A percentile compares a stretch with the other conserved stretches of the same genome.
Evolutionary conservation across 1,284 basidiomycete species (phyloP).

Genomic region (Pascua sp.): DNA sequence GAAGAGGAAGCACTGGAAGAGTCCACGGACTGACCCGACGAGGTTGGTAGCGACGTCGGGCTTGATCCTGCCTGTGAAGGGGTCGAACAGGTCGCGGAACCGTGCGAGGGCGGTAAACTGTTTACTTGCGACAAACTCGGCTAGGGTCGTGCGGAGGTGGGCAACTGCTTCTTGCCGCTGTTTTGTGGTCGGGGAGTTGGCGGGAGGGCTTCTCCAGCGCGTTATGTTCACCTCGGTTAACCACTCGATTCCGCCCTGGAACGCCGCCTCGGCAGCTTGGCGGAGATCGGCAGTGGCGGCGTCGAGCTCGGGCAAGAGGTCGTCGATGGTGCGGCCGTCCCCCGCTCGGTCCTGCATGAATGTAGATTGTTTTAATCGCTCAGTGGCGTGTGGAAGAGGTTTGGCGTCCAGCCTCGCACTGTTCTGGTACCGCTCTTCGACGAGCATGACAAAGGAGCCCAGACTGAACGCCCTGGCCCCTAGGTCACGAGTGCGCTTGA

Average conservation of each 20-base stretch:
- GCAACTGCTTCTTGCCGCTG: conserved; percentile 50
- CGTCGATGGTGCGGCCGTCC: conserved; percentile 12
- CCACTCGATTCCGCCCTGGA: conserved; percentile 47
- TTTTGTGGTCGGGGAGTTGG: conserved; percentile 17
- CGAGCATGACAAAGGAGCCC: conserved; percentile 37
- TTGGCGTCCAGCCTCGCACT: conserved; percentile 7
- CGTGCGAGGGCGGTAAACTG: conserved; percentile 56
- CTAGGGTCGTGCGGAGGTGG: conserved; percentile 47
- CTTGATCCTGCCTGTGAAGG: conserved; percentile 24
- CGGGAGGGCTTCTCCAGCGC: conserved; percentile 50
- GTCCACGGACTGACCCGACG: conserved; percentile 36
- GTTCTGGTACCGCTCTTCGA: conserved; percentile 28
- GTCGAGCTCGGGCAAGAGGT: conserved; percentile 51
- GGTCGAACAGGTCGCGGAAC: conserved; percentile 50
- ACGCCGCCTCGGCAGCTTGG: conserved; percentile 43
- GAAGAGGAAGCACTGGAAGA: conserved; percentile 51
- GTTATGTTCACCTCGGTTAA: conserved; percentile 55
- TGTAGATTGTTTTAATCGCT: conserved; percentile 5
- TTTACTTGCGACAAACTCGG: conserved; percentile 49
- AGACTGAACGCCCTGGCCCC: conserved; percentile 34
- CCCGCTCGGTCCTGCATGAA: conserved; percentile 8
- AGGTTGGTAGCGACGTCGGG: conserved; percentile 1
- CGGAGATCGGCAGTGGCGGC: conserved; percentile 48
- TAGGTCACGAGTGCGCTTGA: conserved; percentile 38
- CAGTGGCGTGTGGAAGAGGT: conserved; percentile 10